Evolutionary conservation across 306 rosid genomes (phyloP).

Genomic region (Phaseolus lunatus): DNA sequence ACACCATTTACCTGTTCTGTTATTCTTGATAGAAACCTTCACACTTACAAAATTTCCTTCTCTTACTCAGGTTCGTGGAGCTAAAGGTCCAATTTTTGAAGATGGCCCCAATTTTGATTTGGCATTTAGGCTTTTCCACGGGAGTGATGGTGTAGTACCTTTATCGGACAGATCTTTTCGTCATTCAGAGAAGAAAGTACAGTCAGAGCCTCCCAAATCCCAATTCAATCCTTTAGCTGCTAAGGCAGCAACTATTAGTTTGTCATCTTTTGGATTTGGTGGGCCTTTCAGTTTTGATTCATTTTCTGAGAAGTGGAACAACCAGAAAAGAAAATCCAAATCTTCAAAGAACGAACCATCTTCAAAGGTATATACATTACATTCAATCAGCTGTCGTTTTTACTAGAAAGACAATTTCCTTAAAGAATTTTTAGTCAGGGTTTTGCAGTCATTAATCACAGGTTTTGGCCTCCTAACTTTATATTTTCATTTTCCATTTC

Average conservation of each 20-base stretch:
- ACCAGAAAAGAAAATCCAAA: conserved; percentile 72
- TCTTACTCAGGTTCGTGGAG: conserved; percentile 67
- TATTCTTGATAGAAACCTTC: conserved; percentile 24
- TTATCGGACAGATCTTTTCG: conserved; percentile 70
- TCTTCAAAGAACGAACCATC: conserved; percentile 78
- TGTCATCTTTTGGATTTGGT: conserved; percentile 93
- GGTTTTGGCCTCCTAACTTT: conserved; percentile 13
- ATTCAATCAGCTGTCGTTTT: conserved; percentile 23
- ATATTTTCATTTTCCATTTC: not conserved
- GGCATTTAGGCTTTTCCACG: conserved; percentile 97
- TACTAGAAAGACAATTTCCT: not conserved
- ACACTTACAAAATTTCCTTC: conserved; percentile 35
- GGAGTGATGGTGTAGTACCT: conserved; percentile 95
- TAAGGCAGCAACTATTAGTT: conserved; percentile 95
- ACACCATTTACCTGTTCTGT: conserved; percentile 10
- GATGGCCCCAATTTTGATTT: conserved; percentile 96
- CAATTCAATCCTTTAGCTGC: conserved; percentile 96
- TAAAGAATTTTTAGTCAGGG: not conserved
- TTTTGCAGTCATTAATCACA: conserved; percentile 4
- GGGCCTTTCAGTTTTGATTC: conserved; percentile 88
- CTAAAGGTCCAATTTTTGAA: conserved; percentile 97
- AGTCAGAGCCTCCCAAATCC: conserved; percentile 56
- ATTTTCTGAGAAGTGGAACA: conserved; percentile 81
- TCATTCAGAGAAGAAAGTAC: conserved; percentile 61
- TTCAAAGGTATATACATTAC: conserved; percentile 74